phyloP scores from a whole-genome alignment of 208 protist species.

The Jaenimonas drosophilae region DNA sequence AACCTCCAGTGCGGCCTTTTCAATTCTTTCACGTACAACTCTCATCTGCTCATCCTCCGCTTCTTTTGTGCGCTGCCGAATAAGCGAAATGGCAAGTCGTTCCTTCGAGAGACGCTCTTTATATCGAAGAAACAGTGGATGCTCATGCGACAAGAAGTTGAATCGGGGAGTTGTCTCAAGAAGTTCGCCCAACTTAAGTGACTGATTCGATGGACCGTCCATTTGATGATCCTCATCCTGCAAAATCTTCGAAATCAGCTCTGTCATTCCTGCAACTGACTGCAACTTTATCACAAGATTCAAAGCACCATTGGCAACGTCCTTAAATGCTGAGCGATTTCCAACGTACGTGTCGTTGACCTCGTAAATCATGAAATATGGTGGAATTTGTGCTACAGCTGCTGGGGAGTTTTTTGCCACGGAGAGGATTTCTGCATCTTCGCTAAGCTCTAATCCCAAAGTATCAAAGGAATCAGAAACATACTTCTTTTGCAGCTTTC shows the following conservation, averaged over 20 bases:
- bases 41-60: constrained; percentile 39
- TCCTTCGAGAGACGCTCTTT: constrained; percentile 38
- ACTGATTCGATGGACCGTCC: background rate
- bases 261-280: constrained; percentile 38
- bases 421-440: constrained; percentile 48
- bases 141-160: constrained; percentile 58
- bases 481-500: constrained; percentile 46
- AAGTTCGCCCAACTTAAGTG: constrained; percentile 52
- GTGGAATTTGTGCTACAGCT: constrained; percentile 42
- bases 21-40: constrained; percentile 41
- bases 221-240: constrained; percentile 29
- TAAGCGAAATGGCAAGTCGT: constrained; percentile 39
- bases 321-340: constrained; percentile 33
- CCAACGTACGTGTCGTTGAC: constrained; percentile 74
- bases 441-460: constrained; percentile 51
- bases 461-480: constrained; percentile 34
- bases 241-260: constrained; percentile 63
- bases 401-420: constrained; percentile 34
- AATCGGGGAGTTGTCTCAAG: constrained; percentile 67
- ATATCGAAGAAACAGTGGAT: constrained; percentile 71
- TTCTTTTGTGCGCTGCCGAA: constrained; percentile 44
- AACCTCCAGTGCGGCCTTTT: constrained; percentile 7
- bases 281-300: constrained; percentile 67
- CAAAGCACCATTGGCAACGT: constrained; percentile 25
- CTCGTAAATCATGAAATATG: constrained; percentile 57